These are phyloP conservation scores for Fusarium sp. DNA, from an alignment of 2,329 filamentous ascomycete genomes.

Conservation along the genomic window DNA sequence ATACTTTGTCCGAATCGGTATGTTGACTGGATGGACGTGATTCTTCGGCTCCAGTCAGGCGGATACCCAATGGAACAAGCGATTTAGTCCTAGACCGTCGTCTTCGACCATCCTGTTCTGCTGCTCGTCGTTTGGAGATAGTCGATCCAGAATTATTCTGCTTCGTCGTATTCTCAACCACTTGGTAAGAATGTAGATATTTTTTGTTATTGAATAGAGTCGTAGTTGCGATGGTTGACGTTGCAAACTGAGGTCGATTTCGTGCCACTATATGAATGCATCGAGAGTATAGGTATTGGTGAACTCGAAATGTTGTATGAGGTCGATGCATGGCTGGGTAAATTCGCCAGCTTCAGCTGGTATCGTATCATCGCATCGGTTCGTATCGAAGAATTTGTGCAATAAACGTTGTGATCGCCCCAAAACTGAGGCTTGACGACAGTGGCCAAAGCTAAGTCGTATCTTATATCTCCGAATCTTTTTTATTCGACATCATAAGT, in stretches of 20 bases:
- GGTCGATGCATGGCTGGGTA: slow-evolving; percentile 50
- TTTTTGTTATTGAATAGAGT: slow-evolving; percentile 6
- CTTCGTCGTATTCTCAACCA: slow-evolving; percentile 5
- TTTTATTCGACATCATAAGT: slow-evolving; percentile 24
- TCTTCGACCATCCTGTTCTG: slow-evolving; percentile 27
- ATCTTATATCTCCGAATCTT: slow-evolving; percentile 14
- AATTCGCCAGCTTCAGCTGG: slow-evolving; percentile 35
- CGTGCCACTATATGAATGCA: slow-evolving; percentile 12
- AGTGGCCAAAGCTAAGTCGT: slow-evolving; percentile 6
- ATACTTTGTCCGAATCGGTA: slow-evolving; percentile 21
- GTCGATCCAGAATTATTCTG: slow-evolving; percentile 16
- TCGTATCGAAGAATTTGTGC: not conserved
- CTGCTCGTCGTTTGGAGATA: slow-evolving; percentile 1
- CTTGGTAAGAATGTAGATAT: slow-evolving; percentile 18
- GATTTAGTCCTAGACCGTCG: slow-evolving; percentile 26
- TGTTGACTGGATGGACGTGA: not conserved
- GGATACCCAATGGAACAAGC: slow-evolving; percentile 25
- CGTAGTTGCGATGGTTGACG: slow-evolving; percentile 30
- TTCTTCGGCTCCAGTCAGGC: not conserved
- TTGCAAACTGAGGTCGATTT: slow-evolving; percentile 27
- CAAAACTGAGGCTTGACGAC: slow-evolving; percentile 2
- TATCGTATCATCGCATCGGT: slow-evolving; percentile 44
- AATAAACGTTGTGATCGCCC: slow-evolving; percentile 12
- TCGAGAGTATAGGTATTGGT: slow-evolving; percentile 18
- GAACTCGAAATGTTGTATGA: slow-evolving; percentile 33